These are phyloP conservation scores for Vigna trinervia DNA, from an alignment of 306 rosid genomes.

Conservation along the genomic window DNA sequence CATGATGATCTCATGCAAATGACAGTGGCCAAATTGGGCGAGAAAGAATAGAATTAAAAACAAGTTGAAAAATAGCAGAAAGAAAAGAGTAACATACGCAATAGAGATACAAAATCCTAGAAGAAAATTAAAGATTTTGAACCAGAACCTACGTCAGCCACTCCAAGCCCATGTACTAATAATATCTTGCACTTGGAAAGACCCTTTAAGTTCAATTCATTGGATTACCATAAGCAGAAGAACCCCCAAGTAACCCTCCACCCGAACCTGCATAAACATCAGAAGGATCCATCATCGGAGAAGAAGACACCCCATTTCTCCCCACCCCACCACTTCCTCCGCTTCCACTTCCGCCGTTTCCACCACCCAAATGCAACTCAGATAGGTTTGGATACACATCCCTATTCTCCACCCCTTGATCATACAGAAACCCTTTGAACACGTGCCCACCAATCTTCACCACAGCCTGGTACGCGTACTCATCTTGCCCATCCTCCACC, in stretches of 20 bases:
- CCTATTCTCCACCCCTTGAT: conserved; percentile 73
- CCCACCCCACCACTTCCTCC: conserved; percentile 41
- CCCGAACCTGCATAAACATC: conserved; percentile 70
- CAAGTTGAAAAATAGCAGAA: conserved; percentile 26
- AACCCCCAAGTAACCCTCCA: conserved; percentile 75
- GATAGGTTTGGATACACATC: conserved; percentile 75
- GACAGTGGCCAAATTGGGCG: conserved; percentile 31
- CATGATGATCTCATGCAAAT: conserved; percentile 47
- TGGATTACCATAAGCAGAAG: conserved; percentile 80
- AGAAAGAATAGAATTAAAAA: conserved; percentile 37
- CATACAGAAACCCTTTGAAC: conserved; percentile 84
- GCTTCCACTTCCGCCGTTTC: conserved; percentile 39
- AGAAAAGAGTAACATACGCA: conserved; percentile 43
- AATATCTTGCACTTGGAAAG: conserved; percentile 48
- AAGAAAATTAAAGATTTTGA: conserved; percentile 28
- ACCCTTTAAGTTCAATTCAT: conserved; percentile 50
- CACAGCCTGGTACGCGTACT: conserved; percentile 86
- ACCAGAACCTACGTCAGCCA: conserved; percentile 16
- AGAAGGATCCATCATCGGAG: conserved; percentile 73
- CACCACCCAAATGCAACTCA: conserved; percentile 76
- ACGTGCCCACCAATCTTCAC: conserved; percentile 91
- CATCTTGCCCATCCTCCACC: conserved; percentile 81
- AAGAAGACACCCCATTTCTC: conserved; percentile 63
- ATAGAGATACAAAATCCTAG: conserved; percentile 46
- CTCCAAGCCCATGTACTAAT: conserved; percentile 47